Base-by-base conservation (phyloP, 208 protist species). In the Leishmania aethiopica region DNA sequence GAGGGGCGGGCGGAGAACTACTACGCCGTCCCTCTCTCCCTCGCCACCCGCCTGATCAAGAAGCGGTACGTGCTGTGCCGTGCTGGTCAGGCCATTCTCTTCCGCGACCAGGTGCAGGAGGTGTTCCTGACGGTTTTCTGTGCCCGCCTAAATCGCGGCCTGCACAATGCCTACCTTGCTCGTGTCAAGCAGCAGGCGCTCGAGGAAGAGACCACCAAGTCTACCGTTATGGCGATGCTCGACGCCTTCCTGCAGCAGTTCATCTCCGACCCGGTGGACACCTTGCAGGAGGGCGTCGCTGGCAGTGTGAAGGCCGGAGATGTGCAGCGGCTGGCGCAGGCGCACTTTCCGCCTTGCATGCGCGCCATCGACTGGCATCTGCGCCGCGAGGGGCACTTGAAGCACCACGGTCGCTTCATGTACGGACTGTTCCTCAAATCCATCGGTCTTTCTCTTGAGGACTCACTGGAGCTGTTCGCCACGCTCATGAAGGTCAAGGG, bases 301-400 rank as follows among this genome's bases (percentile, higher is more conserved):
- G 93, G 92, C 25, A 75, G 86, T n/a, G 86, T 97, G 75, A 75
- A 80, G 42, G 91, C 88, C 13, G 88, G 90, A 42, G 96, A 98
- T 80, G 93, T 98, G 49, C 91, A 89, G 70, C 74, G 88, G 28
- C 86, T 97, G 17, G 92, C 96, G 15, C 88, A 94, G 80, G 91
- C 89, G 45, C 96, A 98, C 85, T 97, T 98, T 80, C 95, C 96
- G n/a, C 89, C 93, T 32, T 98, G 96, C 88, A 98, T 98, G 96
- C 90, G 93, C 28, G 90, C 91, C 77, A 83, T 98, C 25, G 94
- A 98, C 86, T 73, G 83, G 51, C 93, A 96, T 76, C 86, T 98
- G 79, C 90, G 93, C 42, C 86, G 89, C 32, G 92, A 95, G 59
- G 92, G 93, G 6, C 94, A 98, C 79, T 88, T 98, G 42, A 98